These are phyloP conservation scores for Pythium scleroteichum DNA, from an alignment of 352 stramenopile genomes.

Conservation along the genomic window DNA sequence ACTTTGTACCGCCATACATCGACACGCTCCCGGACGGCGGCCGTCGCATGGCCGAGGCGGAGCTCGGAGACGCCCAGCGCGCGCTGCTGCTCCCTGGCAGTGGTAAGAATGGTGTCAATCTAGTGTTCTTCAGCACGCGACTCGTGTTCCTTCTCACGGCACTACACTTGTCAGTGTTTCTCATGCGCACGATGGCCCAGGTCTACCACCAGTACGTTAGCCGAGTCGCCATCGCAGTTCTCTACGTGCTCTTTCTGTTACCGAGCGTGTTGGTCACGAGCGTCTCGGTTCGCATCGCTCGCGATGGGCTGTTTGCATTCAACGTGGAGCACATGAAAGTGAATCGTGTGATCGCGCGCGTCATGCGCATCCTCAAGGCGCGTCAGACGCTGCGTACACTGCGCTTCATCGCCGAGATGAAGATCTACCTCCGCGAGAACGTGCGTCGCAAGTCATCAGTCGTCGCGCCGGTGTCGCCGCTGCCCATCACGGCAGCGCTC, in stretches of 20 bases:
- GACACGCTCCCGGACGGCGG: slow-evolving; percentile 38
- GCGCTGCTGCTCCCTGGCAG: slow-evolving; percentile 42
- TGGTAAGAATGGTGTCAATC: slow-evolving; percentile 52
- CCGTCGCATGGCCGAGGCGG: slow-evolving; percentile 29
- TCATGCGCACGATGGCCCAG: slow-evolving; percentile 49
- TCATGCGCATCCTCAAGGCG: slow-evolving; percentile 64
- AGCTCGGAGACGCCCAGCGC: slow-evolving; percentile 32
- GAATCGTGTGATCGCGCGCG: slow-evolving; percentile 57
- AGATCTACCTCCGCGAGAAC: slow-evolving; percentile 72
- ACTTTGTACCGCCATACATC: slow-evolving; percentile 58
- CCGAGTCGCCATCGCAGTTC: slow-evolving; percentile 24
- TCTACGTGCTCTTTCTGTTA: slow-evolving; percentile 48
- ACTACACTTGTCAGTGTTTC: slow-evolving; percentile 63
- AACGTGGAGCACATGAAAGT: slow-evolving; percentile 82
- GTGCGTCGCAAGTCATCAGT: slow-evolving; percentile 27
- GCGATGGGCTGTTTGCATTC: slow-evolving; percentile 68
- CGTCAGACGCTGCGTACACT: slow-evolving; percentile 69
- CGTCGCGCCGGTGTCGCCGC: background rate
- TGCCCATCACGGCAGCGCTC: slow-evolving; percentile 43
- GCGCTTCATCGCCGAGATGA: slow-evolving; percentile 78
- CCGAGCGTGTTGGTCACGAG: slow-evolving; percentile 59
- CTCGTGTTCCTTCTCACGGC: slow-evolving; percentile 76
- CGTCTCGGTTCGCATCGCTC: slow-evolving; percentile 66
- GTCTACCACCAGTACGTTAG: slow-evolving; percentile 30
- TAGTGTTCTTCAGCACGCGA: slow-evolving; percentile 65